A percentile compares a stretch with the other conserved stretches of the same genome.
Evolutionary conservation across 169 alveolate genomes (phyloP).

Genomic region (Plasmodium berghei): DNA sequence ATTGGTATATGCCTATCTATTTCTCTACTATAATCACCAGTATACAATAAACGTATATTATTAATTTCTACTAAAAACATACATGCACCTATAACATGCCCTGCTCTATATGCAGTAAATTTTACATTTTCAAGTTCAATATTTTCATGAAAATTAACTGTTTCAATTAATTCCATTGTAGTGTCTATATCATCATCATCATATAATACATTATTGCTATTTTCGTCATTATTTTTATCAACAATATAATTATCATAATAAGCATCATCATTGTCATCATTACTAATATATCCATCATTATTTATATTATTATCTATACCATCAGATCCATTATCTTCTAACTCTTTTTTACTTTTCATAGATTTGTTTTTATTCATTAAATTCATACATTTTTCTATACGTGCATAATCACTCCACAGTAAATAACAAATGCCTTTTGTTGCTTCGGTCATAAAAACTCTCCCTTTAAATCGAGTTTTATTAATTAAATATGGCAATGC

Average conservation of each 20-base stretch:
- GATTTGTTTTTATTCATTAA: slow-evolving; percentile 60
- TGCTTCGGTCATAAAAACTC: slow-evolving; percentile 95
- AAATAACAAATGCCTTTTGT: slow-evolving; percentile 96
- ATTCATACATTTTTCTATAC: slow-evolving; percentile 82
- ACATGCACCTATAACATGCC: slow-evolving; percentile 99
- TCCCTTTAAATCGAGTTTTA: slow-evolving; percentile 95
- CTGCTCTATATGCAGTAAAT: slow-evolving; percentile 97
- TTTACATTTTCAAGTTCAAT: slow-evolving; percentile 92
- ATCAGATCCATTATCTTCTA: slow-evolving; percentile 10
- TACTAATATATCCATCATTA: slow-evolving; percentile 24
- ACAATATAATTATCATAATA: slow-evolving; percentile 19
- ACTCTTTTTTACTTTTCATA: slow-evolving; percentile 15
- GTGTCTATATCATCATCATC: slow-evolving; percentile 93
- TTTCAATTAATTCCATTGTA: slow-evolving; percentile 91
- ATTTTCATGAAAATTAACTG: slow-evolving; percentile 95
- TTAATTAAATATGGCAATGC: slow-evolving; percentile 97
- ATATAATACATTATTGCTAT: slow-evolving; percentile 88
- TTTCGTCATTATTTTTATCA: slow-evolving; percentile 14
- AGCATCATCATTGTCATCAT: slow-evolving; percentile 20
- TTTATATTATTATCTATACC: background rate
- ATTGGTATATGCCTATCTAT: slow-evolving; percentile 96
- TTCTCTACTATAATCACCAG: slow-evolving; percentile 99
- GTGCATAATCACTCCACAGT: slow-evolving; percentile 95
- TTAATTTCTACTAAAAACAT: slow-evolving; percentile 98
- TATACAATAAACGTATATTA: slow-evolving; percentile 97